Evolutionary conservation across 441 rosid genomes (phyloP), one percentile per base, ranked within the genome.

Genomic region (Iberis amara): DNA sequence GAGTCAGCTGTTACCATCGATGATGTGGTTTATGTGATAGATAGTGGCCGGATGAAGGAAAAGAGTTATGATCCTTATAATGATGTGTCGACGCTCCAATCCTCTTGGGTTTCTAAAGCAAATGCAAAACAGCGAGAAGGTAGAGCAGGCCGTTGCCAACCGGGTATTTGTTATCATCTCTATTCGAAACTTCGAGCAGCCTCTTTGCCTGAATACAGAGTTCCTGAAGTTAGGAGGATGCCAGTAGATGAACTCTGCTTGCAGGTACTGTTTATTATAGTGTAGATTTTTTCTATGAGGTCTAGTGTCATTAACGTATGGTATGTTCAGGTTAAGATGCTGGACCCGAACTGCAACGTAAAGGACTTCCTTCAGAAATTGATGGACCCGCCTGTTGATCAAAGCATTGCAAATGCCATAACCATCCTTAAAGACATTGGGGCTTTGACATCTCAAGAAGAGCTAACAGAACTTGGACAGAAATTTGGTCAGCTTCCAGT

Each of bases 41-140:
- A 89, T 59, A 86, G 87, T 52, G 97, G 97, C 46, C 76, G 91
- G 52, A 89, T 89, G 94, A 89, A 89, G 68, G 89, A 89, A 75
- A 86, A 89, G 76, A 86, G 86, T 59, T 89, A 89, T 54, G 97
- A 89, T 69, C 97, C 97, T 48, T 82, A 80, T 65, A 76, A 68
- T 53, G 79, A 84, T 63, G 87, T 89, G 36, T 84, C 94, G 12
- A 89, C 97, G 38, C 94, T 89, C 69, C 94, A 82, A 48, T 77
- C 91, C 64, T 76, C 86, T 30, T 89, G 97, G 97, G 69, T 86
- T 26, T 86, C 97, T 10, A 89, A 86, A 68, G 97, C 97, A 67
- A 89, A 81, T 74, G 88, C 94, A 41, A 89, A 73, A 79, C 97
- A 89, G 65, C 75, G 97, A 27, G 94, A 78, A 62, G 97, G 96